Conservation (phyloP, 139 green algal genomes). For the Chlorella sp. region DNA sequence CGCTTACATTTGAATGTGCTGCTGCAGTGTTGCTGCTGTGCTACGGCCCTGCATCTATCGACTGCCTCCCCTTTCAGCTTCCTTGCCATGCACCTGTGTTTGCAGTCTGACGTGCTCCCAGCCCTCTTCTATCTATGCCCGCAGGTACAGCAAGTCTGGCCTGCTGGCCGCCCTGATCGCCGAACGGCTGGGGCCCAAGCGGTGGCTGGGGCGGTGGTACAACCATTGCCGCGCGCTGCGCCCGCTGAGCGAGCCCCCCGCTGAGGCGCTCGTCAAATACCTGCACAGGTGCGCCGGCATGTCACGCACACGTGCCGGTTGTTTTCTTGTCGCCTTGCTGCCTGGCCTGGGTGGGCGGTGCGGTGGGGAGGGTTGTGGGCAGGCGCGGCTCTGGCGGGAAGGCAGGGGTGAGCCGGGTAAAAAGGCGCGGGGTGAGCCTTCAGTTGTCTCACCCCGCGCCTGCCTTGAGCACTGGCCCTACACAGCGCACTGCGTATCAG, state of each 20-base stretch:
- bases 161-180: neutral
- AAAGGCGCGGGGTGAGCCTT: too few relatives aligned
- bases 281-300: constrained; percentile 10
- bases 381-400: neutral
- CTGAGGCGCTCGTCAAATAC: neutral
- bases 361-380: neutral
- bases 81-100: neutral
- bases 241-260: neutral
- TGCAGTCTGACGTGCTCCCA: neutral
- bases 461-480: too few relatives aligned
- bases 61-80: too few relatives aligned
- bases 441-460: too few relatives aligned
- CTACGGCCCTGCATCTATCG: too few relatives aligned
- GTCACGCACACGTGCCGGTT: too few relatives aligned
- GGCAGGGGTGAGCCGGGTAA: neutral
- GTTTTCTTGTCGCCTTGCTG: too few relatives aligned
- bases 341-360: too few relatives aligned
- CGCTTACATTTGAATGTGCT: neutral
- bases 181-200: constrained; percentile 3
- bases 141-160: constrained; percentile 28
- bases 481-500: too few relatives aligned
- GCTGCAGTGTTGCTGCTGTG: too few relatives aligned
- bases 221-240: constrained; percentile 5
- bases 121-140: too few relatives aligned
- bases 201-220: constrained; percentile 13